phyloP scores from a whole-genome alignment of 2,329 filamentous ascomycete species.

The Calonectria crousiana region DNA sequence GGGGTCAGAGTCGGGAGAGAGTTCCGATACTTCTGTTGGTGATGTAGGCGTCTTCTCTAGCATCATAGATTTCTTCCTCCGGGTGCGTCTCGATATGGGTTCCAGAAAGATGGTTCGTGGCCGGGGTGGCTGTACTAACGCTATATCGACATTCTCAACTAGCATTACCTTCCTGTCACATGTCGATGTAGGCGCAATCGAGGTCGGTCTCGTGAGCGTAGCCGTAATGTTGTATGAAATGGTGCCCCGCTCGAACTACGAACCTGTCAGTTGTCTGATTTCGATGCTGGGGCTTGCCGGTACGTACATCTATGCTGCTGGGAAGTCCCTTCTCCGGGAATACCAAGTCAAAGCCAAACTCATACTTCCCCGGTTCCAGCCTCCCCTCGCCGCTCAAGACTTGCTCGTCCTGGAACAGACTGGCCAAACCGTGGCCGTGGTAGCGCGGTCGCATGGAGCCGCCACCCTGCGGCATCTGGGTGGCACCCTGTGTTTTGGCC shows the following conservation, averaged over 20 bases:
- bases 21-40: slow-evolving; percentile 54
- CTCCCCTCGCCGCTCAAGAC: slow-evolving; percentile 84
- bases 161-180: slow-evolving; percentile 87
- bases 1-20: slow-evolving; percentile 50
- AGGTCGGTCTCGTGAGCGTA: slow-evolving; percentile 88
- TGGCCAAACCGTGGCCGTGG: slow-evolving; percentile 82
- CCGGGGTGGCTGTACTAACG: slow-evolving; percentile 78
- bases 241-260: slow-evolving; percentile 92
- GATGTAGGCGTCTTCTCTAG: slow-evolving; percentile 60
- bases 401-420: slow-evolving; percentile 85
- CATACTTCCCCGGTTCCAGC: slow-evolving; percentile 79
- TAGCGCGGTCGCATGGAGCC: slow-evolving; percentile 64
- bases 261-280: slow-evolving; percentile 23
- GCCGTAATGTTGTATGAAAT: slow-evolving; percentile 93
- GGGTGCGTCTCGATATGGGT: slow-evolving; percentile 80
- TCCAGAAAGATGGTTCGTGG: slow-evolving; percentile 89
- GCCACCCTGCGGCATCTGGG: slow-evolving; percentile 55
- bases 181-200: slow-evolving; percentile 82
- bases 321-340: slow-evolving; percentile 78
- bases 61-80: slow-evolving; percentile 67
- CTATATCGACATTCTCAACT: slow-evolving; percentile 87
- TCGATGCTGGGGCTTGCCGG: neutral
- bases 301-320: slow-evolving; percentile 93
- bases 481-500: slow-evolving; percentile 61
- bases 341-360: slow-evolving; percentile 82